Conservation (phyloP, 1,139 yeast species). For the Yamadazyma triangularis region DNA sequence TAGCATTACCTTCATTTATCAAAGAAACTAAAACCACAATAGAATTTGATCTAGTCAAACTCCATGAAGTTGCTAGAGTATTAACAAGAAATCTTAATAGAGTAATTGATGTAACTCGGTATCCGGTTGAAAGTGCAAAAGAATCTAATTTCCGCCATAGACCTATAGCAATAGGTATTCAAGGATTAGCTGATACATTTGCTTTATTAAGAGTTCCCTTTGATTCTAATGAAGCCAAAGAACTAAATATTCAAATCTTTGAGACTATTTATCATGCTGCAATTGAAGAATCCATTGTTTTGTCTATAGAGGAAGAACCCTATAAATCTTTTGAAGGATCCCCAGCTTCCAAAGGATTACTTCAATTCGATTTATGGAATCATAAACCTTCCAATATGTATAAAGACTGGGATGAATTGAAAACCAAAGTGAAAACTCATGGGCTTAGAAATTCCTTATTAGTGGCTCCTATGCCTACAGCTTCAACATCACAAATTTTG, state of each 20-base stretch:
- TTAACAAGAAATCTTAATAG: slow-evolving; percentile 69
- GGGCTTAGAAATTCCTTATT: slow-evolving; percentile 81
- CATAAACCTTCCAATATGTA: slow-evolving; percentile 66
- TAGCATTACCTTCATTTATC: slow-evolving; percentile 47
- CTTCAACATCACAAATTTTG: slow-evolving; percentile 85
- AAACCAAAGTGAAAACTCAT: slow-evolving; percentile 51
- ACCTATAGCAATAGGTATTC: slow-evolving; percentile 87
- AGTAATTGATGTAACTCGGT: slow-evolving; percentile 73
- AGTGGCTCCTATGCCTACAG: slow-evolving; percentile 95
- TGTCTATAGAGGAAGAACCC: slow-evolving; percentile 62
- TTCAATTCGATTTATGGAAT: slow-evolving; percentile 81
- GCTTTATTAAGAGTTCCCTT: slow-evolving; percentile 74
- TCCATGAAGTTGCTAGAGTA: slow-evolving; percentile 72
- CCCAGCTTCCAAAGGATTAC: slow-evolving; percentile 74
- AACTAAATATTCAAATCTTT: slow-evolving; percentile 72
- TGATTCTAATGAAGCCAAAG: slow-evolving; percentile 68
- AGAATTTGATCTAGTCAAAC: slow-evolving; percentile 59
- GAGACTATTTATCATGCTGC: slow-evolving; percentile 91
- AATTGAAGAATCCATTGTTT: slow-evolving; percentile 72
- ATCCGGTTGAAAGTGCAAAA: slow-evolving; percentile 71
- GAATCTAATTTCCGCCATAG: slow-evolving; percentile 70
- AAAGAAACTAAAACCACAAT: slow-evolving; percentile 35
- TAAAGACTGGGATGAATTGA: slow-evolving; percentile 70
- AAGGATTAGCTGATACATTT: slow-evolving; percentile 87
- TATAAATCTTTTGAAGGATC: slow-evolving; percentile 71